Conservation (phyloP, 768 basidiomycete genomes). For the Lentinula sp. region DNA sequence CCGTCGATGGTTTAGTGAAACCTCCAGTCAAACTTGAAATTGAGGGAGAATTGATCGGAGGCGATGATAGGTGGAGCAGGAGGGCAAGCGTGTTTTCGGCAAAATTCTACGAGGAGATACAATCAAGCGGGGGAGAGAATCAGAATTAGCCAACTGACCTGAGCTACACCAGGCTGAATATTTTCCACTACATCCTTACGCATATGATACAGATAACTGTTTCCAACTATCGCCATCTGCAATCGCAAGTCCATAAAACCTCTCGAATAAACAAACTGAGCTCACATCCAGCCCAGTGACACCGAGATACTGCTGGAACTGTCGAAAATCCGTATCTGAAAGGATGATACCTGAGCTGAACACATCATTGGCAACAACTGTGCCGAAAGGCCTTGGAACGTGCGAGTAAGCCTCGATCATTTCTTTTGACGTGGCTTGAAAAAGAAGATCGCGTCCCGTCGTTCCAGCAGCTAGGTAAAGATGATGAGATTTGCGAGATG, state of each 20-base stretch:
- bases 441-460: conserved; percentile 82
- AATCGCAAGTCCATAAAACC: not conserved
- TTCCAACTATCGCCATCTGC: conserved; percentile 89
- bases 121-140: not conserved
- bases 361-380: conserved; percentile 85
- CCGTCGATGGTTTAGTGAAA: conserved; percentile 52
- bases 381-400: conserved; percentile 86
- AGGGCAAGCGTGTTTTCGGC: conserved; percentile 83
- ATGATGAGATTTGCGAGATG: not conserved
- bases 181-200: conserved; percentile 66
- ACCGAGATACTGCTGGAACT: conserved; percentile 86
- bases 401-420: conserved; percentile 90
- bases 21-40: conserved; percentile 27
- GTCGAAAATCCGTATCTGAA: conserved; percentile 94
- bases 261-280: conserved; percentile 3
- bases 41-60: conserved; percentile 68
- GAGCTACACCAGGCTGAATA: conserved; percentile 49
- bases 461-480: conserved; percentile 67
- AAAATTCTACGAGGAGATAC: conserved; percentile 60
- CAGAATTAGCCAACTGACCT: not conserved
- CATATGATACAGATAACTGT: conserved; percentile 94
- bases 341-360: conserved; percentile 88
- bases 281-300: conserved; percentile 87
- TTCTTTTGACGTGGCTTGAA: conserved; percentile 92
- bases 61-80: conserved; percentile 77